Evolutionary conservation across 108 stramenopile genomes (phyloP).

Genomic region (Nitzschia sp.): DNA sequence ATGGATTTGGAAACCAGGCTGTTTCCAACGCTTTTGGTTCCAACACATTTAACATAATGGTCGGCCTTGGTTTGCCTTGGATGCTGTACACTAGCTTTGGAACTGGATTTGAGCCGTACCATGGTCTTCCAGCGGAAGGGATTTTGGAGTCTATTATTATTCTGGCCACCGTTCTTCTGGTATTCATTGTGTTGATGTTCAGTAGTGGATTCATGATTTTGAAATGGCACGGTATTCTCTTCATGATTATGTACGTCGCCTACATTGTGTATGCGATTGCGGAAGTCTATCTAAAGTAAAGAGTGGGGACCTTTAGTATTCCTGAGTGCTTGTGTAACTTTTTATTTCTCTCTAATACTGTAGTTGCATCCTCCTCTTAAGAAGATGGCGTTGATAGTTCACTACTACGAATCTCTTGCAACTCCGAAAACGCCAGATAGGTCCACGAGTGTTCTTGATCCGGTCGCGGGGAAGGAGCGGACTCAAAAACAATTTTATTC

Average conservation of each 20-base stretch:
- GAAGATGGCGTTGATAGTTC: no score
- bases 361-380: no score
- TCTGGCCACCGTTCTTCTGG: conserved; percentile 42
- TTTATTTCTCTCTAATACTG: no score
- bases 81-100: conserved; percentile 60
- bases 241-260: conserved; percentile 48
- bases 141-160: conserved; percentile 66
- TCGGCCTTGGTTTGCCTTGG: conserved; percentile 89
- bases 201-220: conserved; percentile 52
- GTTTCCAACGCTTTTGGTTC: conserved; percentile 86
- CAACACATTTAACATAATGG: conserved; percentile 89
- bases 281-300: conserved; percentile 10
- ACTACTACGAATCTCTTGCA: no score
- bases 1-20: conserved; percentile 89
- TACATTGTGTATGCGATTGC: conserved; percentile 41
- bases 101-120: conserved; percentile 61
- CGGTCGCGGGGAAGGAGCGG: no score
- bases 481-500: no score
- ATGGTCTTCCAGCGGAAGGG: conserved; percentile 59
- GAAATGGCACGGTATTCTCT: conserved; percentile 72
- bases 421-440: no score
- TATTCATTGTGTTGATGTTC: conserved; percentile 63
- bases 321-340: no score
- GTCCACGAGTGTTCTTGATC: no score
- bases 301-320: no score